Base-by-base conservation (phyloP, 1,284 basidiomycete species). In the Fomitopsis palustris region DNA sequence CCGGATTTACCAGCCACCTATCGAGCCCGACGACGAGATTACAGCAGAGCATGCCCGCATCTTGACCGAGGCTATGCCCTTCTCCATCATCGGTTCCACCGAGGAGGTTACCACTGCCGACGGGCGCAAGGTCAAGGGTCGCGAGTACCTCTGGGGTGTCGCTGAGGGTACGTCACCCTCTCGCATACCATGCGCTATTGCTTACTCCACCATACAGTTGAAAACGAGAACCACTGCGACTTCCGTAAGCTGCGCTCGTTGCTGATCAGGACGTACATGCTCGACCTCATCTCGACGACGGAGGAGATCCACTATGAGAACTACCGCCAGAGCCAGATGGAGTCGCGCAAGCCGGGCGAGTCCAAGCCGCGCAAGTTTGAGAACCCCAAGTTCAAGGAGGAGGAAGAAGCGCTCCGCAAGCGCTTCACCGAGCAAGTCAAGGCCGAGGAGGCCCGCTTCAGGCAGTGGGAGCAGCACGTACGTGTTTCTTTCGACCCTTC, bases 341-440 rank as follows among this genome's bases (percentile, higher is more conserved):
- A 99, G 83, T 98, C 96, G 19, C 90, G 97, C 78, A 99, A 99
- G 80, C 97, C 96, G 67, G 96, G 96, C 67, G 97, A 99, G 77
- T 89, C 95, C 67, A 98, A 98, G 81, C 94, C 97, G 69, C 96
- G 95, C 86, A 98, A 98, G 81, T 82, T 96, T 66, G 96, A 99
- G 78, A 99, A 99, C 78, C 97, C 97, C 69, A 98, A 98, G 79
- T 99, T 97, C 88, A 96, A 96, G 82, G 97, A 99, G 76, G 96
- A 99, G 77, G 96, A 99, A 75, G 96, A 99, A 77, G 82, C 88
- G 63, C 85, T 99, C 64, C 83, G 96, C 70, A 98, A 96, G 83
- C 87, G 95, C 62, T 99, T 99, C 78, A 99, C 96, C 35, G 97
- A 99, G 76, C 96, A 99, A 80, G 97, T 99, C 84, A 99, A 99